These are phyloP conservation scores for Astrephomene gubernaculifera DNA, from an alignment of 139 green algal genomes.

Conservation along the genomic window DNA sequence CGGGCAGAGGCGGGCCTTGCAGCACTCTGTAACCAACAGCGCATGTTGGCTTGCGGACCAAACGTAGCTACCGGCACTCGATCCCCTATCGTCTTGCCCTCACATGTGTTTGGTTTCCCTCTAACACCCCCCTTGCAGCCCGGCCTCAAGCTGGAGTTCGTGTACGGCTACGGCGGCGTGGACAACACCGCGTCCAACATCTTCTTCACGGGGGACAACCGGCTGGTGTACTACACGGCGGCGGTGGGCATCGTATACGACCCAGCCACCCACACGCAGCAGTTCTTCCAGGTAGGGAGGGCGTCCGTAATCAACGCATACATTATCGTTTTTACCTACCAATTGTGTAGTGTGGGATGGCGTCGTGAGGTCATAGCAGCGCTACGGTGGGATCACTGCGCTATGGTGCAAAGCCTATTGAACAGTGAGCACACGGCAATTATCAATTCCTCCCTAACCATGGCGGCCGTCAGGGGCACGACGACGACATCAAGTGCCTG, in stretches of 20 bases:
- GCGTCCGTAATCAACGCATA: too few relatives aligned
- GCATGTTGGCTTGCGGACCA: too few relatives aligned
- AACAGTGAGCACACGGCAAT: too few relatives aligned
- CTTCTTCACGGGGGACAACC: constrained; percentile 61
- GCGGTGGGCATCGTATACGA: constrained; percentile 79
- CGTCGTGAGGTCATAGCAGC: too few relatives aligned
- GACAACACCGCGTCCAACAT: constrained; percentile 67
- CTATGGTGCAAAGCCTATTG: too few relatives aligned
- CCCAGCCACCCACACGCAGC: constrained; percentile 64
- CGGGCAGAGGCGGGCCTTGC: too few relatives aligned
- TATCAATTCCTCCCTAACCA: too few relatives aligned
- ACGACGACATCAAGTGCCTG: constrained; percentile 79
- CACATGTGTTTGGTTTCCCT: background rate
- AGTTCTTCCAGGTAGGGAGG: constrained; percentile 71
- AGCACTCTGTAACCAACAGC: too few relatives aligned
- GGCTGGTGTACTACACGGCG: constrained; percentile 78
- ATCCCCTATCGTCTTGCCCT: background rate
- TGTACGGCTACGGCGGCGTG: constrained; percentile 75
- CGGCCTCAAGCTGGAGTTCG: constrained; percentile 74
- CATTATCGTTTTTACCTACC: too few relatives aligned
- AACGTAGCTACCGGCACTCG: too few relatives aligned
- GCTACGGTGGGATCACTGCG: too few relatives aligned
- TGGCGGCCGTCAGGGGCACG: constrained; percentile 81
- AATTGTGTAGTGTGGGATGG: too few relatives aligned
- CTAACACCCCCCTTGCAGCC: constrained; percentile 42